A percentile compares a stretch with the other conserved stretches of the same genome.
Evolutionary conservation across 2,329 filamentous ascomycete genomes (phyloP).

Genomic region (Aspergillus sp.): DNA sequence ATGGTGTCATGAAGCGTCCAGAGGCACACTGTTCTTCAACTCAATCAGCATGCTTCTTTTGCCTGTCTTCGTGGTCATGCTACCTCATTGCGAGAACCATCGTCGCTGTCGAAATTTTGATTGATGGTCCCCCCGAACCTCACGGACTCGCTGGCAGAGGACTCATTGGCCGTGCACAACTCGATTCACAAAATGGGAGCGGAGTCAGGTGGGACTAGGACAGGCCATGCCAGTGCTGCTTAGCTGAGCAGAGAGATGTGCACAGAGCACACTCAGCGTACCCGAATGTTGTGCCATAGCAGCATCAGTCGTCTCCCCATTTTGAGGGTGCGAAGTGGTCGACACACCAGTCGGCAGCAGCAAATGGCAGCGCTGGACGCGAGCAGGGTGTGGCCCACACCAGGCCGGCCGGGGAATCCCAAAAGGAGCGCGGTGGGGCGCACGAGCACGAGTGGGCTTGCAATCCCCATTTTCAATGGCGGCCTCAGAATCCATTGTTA

Average conservation of each 20-base stretch:
- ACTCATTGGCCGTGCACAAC: not conserved
- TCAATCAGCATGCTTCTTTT: not conserved
- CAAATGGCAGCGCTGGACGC: slow-evolving; percentile 20
- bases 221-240: not conserved
- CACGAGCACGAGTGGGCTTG: slow-evolving; percentile 31
- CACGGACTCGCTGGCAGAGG: not conserved
- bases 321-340: not conserved
- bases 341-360: slow-evolving; percentile 4
- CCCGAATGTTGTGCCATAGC: not conserved
- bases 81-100: not conserved
- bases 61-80: not conserved
- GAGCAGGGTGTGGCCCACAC: slow-evolving; percentile 22
- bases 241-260: not conserved
- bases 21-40: not conserved
- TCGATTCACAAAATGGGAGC: not conserved
- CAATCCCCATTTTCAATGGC: slow-evolving; percentile 25
- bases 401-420: slow-evolving; percentile 29
- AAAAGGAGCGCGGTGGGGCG: slow-evolving; percentile 29
- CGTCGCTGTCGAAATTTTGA: not conserved
- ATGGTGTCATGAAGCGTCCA: slow-evolving; percentile 16
- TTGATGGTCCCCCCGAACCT: not conserved
- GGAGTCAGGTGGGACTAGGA: not conserved
- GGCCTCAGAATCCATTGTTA: slow-evolving; percentile 20
- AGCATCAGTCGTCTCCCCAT: not conserved
- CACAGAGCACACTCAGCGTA: not conserved